Base-by-base conservation (phyloP, 23 red algal genomes). In the Gracilaria domingensis region DNA sequence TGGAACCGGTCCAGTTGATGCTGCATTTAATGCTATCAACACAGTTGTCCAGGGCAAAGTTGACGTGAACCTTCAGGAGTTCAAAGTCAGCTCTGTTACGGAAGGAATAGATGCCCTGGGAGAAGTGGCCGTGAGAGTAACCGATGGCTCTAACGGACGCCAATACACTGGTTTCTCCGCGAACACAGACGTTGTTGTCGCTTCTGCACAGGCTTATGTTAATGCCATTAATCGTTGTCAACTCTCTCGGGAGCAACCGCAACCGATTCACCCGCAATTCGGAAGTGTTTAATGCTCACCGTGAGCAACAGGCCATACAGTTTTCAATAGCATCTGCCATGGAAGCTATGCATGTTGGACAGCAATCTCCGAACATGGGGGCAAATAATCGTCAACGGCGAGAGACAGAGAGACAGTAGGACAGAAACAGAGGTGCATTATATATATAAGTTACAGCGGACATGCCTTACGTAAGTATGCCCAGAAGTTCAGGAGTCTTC, bases 41-140 rank as follows among this genome's bases (percentile, higher is more conserved):
- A 71, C 30, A n/a, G 58, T 95, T 23, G 79, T 91, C 54, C 70
- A 77, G 11, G 82, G 94, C 53, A 85, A 87, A 33, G 91, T 95
- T 33, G 58, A 94, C 70, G 91, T 91, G 14, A 85, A 60, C 54
- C 86, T 99, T 66, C 49, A 82, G 26, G 97, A 99, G 49, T 99
- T 96, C 62, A 94, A 75, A 42, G 97, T 99, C 18, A 81, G 59
- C 34, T 77, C 88, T 20, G 93, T 99, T 9, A 92, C 97, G 12
- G 91, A 88, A 55, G 97, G 97, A 5, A 99, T 99, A 26, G 97
- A 99, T 73, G 94, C 97, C 34, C 95, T 99, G 37, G 97, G 97
- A 17, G 97, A 99, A 70, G 97, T 99, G 33, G 78, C 82, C 16
- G 97, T 99, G 35, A 89, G 82, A 49, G 93, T 99, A 40, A 78